Conservation (phyloP, 176 grass and related monocot genomes). For the Guadua angustifolia region DNA sequence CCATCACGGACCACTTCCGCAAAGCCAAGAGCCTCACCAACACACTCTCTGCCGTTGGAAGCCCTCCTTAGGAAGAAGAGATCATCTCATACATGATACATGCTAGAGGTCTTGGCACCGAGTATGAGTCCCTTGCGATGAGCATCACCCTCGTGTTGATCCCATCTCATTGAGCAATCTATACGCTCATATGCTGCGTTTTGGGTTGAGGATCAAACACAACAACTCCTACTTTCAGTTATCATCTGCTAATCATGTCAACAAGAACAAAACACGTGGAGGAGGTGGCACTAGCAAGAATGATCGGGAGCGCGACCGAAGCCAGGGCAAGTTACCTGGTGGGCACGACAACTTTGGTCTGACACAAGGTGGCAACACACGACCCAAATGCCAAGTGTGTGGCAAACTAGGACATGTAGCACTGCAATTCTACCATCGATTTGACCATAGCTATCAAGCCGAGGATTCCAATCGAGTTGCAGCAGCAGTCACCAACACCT, state of each 20-base stretch:
- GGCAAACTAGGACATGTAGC: neutral
- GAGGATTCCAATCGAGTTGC: neutral
- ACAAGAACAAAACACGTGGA: neutral
- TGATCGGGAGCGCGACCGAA: rapidly evolving
- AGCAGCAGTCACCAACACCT: neutral
- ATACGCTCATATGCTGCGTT: neutral
- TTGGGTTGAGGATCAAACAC: neutral
- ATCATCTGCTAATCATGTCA: too few relatives aligned
- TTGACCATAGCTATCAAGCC: neutral
- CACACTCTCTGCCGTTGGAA: neutral
- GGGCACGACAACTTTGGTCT: too few relatives aligned
- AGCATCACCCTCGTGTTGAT: neutral
- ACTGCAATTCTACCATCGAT: neutral
- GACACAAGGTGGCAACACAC: neutral
- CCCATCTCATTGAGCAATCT: neutral
- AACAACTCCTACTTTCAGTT: neutral
- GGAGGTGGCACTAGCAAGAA: neutral
- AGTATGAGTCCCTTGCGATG: neutral
- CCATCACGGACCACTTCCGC: neutral
- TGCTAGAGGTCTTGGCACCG: neutral
- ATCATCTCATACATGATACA: neutral
- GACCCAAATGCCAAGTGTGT: neutral
- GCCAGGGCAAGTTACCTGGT: too few relatives aligned
- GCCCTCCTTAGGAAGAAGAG: neutral
- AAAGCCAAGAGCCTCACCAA: neutral